Conservation (phyloP, 208 protist species). For the Acanthamoeba royreba region DNA sequence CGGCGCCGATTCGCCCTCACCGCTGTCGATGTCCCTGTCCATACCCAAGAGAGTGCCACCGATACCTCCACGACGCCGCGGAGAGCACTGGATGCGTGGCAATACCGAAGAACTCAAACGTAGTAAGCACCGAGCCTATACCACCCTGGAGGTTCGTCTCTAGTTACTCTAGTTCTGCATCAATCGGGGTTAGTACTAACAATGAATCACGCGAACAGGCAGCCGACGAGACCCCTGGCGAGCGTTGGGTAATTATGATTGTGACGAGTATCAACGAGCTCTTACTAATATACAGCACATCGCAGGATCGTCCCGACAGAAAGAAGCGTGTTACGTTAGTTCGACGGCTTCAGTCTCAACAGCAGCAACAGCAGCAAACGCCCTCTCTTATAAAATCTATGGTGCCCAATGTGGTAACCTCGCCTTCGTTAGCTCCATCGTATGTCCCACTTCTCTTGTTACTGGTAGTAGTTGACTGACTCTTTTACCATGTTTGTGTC, state of each 20-base stretch:
- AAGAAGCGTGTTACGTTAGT: neutral
- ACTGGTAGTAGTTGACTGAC: neutral
- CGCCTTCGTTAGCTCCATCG: no score
- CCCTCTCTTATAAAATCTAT: neutral
- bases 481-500: neutral
- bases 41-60: neutral
- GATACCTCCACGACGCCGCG: neutral
- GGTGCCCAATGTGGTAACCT: neutral
- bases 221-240: neutral
- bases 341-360: neutral
- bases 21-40: neutral
- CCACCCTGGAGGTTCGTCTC: neutral
- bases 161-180: neutral
- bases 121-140: neutral
- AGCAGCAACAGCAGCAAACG: no score
- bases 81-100: neutral
- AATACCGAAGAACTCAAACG: neutral
- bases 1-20: neutral
- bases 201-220: neutral
- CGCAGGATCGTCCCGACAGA: neutral
- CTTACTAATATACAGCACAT: neutral
- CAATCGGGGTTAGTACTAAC: neutral
- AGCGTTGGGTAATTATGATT: neutral
- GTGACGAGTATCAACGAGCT: neutral
- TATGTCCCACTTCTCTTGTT: neutral